Base-by-base conservation (phyloP, 2,329 filamentous ascomycete species). In the Emydomyces testavorans region DNA sequence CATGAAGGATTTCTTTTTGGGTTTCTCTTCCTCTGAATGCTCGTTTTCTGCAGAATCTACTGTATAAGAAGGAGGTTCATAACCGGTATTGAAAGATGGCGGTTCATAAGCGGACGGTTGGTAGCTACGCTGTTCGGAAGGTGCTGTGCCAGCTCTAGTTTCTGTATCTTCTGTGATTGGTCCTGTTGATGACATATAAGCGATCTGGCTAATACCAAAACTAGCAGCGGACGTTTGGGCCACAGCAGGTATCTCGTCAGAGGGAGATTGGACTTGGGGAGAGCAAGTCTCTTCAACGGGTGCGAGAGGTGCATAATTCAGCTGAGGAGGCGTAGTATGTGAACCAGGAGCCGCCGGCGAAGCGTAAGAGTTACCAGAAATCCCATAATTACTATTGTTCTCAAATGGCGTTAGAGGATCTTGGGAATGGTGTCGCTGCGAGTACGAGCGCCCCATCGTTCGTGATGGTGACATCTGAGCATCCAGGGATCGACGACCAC, bases 1-100 rank as follows among this genome's bases (percentile, higher is more conserved):
- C 76, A 92, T 85, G 57, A 87, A 80, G 18, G 77, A 79, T 62
- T 84, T 88, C 68, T 85, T 85, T 66, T 85, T 85, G 0, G 75
- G 71, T 56, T 77, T 82, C 45, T 72, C 70, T 5, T 75, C 70
- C 7, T 71, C 69, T 20, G 71, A 65, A 24, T 67, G 54, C 10
- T 75, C 70, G 4, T 72, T 70, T 2, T 80, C 72, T 39, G 78
- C 74, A 1, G 76, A 59, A 24, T 66, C 60, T 4, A 60, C 53
- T 21, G 56, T 57, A 21, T 52, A 60, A 65, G 54, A 54, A 28
- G 56, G 58, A 41, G 60, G 63, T 36, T 65, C 62, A 50, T 65
- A 62, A 6, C 62, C 55, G 28, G 54, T 55, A 15, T 42, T 49
- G 21, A 52, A 43, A 24, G 52, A 51, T 8, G 65, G 62, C 7